phyloP scores from a whole-genome alignment of 371 early-diverging fungal genomes.

The Mucor mucedo region DNA sequence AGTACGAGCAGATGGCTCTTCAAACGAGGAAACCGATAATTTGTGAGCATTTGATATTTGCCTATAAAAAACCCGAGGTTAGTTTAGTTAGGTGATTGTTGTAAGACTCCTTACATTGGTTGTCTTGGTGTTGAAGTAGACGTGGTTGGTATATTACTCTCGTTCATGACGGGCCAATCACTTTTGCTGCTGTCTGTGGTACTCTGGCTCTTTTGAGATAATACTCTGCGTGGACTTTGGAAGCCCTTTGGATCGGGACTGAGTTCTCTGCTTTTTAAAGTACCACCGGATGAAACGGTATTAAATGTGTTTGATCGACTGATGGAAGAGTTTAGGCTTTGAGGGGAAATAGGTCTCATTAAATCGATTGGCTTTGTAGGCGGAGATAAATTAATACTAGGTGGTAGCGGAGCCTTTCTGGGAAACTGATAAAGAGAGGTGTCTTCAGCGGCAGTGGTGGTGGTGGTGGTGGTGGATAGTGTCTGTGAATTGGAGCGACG shows the following conservation, averaged over 20 bases:
- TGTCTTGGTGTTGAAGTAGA: constrained; percentile 21
- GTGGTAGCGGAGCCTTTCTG: constrained; percentile 52
- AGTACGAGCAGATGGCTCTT: constrained; percentile 19
- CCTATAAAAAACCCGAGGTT: not conserved
- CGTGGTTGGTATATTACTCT: constrained; percentile 10
- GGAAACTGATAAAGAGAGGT: constrained; percentile 45
- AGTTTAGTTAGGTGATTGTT: not conserved
- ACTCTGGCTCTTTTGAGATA: constrained; percentile 30
- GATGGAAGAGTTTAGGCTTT: constrained; percentile 38
- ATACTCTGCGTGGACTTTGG: constrained; percentile 12
- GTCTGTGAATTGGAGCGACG: constrained; percentile 29
- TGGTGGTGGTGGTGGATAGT: not conserved
- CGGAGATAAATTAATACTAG: constrained; percentile 17
- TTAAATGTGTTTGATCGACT: constrained; percentile 54
- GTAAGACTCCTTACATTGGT: constrained; percentile 20
- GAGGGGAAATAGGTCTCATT: constrained; percentile 41
- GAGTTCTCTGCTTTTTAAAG: constrained; percentile 22
- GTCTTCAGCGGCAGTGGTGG: constrained; percentile 3
- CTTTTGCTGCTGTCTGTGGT: constrained; percentile 18
- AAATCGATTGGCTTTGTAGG: constrained; percentile 5
- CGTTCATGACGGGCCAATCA: constrained; percentile 12
- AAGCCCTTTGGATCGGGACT: constrained; percentile 25
- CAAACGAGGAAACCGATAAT: constrained; percentile 39
- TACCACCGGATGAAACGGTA: constrained; percentile 35
- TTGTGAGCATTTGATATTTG: constrained; percentile 26